These are phyloP conservation scores for Candida frijolesensis DNA, from an alignment of 1,139 yeast species.

Conservation along the genomic window DNA sequence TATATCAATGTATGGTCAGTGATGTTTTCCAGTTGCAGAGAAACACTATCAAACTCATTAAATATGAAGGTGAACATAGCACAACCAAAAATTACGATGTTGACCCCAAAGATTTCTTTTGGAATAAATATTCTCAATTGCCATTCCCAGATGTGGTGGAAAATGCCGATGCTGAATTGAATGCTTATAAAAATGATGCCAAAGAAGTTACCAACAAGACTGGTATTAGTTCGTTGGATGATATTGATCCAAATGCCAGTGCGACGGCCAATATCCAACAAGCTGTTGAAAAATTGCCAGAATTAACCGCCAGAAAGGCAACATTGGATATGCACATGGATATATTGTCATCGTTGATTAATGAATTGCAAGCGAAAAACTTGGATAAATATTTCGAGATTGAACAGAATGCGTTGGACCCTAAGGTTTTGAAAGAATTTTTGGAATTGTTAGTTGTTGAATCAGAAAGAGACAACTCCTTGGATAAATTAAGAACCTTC, in stretches of 20 bases:
- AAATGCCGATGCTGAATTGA: slow-evolving; percentile 83
- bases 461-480: slow-evolving; percentile 58
- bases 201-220: slow-evolving; percentile 80
- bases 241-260: slow-evolving; percentile 63
- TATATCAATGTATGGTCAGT: slow-evolving; percentile 93
- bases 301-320: slow-evolving; percentile 82
- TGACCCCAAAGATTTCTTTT: slow-evolving; percentile 91
- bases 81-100: slow-evolving; percentile 68
- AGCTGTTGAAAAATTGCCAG: slow-evolving; percentile 92
- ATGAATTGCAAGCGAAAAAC: slow-evolving; percentile 80
- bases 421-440: slow-evolving; percentile 62
- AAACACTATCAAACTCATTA: slow-evolving; percentile 58
- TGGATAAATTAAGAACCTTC: slow-evolving; percentile 86
- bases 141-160: slow-evolving; percentile 99
- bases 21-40: slow-evolving; percentile 84
- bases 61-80: slow-evolving; percentile 37
- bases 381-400: slow-evolving; percentile 91
- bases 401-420: slow-evolving; percentile 74
- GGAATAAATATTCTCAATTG: slow-evolving; percentile 79
- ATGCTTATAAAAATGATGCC: slow-evolving; percentile 83
- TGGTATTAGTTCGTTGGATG: slow-evolving; percentile 70
- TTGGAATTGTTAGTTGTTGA: slow-evolving; percentile 53
- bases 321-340: slow-evolving; percentile 97
- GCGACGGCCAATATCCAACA: slow-evolving; percentile 81
- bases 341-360: slow-evolving; percentile 80